Percentiles rank a stretch among this genome's conserved stretches.
Evolutionary conservation across 192 early-diverging fungal genomes (phyloP).

Genomic region (Tieghemiomyces parasiticus): DNA sequence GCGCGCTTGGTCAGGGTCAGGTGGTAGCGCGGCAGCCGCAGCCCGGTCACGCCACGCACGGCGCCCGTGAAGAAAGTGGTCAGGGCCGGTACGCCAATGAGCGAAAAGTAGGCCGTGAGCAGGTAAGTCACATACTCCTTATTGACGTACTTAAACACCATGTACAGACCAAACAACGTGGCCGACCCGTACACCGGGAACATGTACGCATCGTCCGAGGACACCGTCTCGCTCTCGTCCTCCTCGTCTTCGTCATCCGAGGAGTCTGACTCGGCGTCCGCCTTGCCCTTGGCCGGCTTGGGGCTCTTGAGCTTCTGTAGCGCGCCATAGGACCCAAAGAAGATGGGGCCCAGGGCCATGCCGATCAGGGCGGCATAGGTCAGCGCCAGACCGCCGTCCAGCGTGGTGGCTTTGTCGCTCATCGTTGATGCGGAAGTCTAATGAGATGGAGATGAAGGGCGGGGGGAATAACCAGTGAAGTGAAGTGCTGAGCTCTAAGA

Average conservation of each 20-base stretch:
- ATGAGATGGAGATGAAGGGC: neutral
- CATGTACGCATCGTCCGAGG: conserved; percentile 78
- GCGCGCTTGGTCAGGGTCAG: conserved; percentile 32
- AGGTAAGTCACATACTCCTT: conserved; percentile 71
- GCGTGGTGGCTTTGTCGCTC: neutral
- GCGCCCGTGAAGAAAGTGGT: conserved; percentile 45
- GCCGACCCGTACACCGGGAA: conserved; percentile 84
- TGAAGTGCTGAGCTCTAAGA: too few relatives aligned
- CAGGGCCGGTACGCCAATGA: conserved; percentile 67
- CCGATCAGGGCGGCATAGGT: conserved; percentile 75
- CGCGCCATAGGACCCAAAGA: conserved; percentile 64
- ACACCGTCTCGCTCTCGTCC: conserved; percentile 66
- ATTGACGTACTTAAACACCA: conserved; percentile 76
- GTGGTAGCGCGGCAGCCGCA: conserved; percentile 56
- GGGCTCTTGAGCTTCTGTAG: conserved; percentile 37
- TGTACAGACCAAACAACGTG: conserved; percentile 65
- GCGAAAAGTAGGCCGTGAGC: conserved; percentile 70
- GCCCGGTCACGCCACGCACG: conserved; percentile 26
- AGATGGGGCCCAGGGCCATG: conserved; percentile 83
- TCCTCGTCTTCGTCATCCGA: conserved; percentile 36
- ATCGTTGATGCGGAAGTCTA: neutral
- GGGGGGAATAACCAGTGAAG: neutral
- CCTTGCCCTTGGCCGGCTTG: conserved; percentile 4
- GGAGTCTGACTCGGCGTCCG: conserved; percentile 33
- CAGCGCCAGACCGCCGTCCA: conserved; percentile 32